A percentile compares a stretch with the other conserved stretches of the same genome.
Evolutionary conservation across 2,329 filamentous ascomycete species (phyloP).

Genomic region (Westerdykella aurantiaca): DNA sequence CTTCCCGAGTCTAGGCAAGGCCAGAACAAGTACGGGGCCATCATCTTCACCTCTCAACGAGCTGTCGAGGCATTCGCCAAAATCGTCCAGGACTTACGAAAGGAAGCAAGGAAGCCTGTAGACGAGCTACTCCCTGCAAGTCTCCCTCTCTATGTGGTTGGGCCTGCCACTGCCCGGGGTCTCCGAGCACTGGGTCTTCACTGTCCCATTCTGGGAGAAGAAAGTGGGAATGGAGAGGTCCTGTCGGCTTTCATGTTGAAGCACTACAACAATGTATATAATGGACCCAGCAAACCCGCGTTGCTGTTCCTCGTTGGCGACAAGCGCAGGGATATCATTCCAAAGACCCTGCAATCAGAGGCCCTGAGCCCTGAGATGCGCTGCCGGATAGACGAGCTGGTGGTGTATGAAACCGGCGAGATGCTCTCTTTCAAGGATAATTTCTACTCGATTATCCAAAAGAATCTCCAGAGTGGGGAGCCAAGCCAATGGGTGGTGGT

Average conservation of each 20-base stretch:
- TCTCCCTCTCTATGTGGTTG: slow-evolving; percentile 70
- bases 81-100: slow-evolving; percentile 53
- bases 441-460: slow-evolving; percentile 51
- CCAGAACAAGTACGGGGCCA: slow-evolving; percentile 58
- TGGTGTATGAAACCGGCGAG: slow-evolving; percentile 81
- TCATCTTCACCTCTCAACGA: slow-evolving; percentile 79
- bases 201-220: slow-evolving; percentile 65
- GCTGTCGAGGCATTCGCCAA: slow-evolving; percentile 72
- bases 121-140: slow-evolving; percentile 40
- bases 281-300: slow-evolving; percentile 47
- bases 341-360: slow-evolving; percentile 64
- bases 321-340: slow-evolving; percentile 83
- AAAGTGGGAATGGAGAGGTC: slow-evolving; percentile 78
- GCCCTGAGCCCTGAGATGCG: slow-evolving; percentile 45
- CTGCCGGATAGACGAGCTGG: slow-evolving; percentile 68
- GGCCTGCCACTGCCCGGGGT: slow-evolving; percentile 72
- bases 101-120: slow-evolving; percentile 19
- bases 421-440: slow-evolving; percentile 70
- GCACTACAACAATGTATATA: slow-evolving; percentile 57
- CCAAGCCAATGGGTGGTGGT: slow-evolving; percentile 66
- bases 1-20: slow-evolving; percentile 12
- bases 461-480: slow-evolving; percentile 36
- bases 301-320: slow-evolving; percentile 88
- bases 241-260: slow-evolving; percentile 72
- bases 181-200: slow-evolving; percentile 50